phyloP scores from a whole-genome alignment of 1,284 basidiomycete genomes.

The Ganoderma resinaceum region DNA sequence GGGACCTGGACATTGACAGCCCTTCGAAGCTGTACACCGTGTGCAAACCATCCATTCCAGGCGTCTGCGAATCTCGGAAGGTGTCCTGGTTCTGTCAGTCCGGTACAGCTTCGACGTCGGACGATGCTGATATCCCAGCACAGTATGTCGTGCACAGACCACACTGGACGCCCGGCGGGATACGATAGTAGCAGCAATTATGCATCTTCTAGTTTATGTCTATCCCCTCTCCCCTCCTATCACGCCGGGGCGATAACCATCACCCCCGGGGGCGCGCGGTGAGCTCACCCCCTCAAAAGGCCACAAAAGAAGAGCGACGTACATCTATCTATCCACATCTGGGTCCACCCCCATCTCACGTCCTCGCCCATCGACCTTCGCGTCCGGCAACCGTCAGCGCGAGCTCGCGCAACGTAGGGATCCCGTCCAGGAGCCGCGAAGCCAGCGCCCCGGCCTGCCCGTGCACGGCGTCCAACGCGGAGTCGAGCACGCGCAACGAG shows the following conservation, averaged over 20 bases:
- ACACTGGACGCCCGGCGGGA: neutral
- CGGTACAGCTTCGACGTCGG: constrained; percentile 4
- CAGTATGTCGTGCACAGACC: neutral
- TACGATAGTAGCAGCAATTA: neutral
- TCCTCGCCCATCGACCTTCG: neutral
- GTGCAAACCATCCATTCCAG: neutral
- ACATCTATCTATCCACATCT: neutral
- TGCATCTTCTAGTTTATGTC: neutral
- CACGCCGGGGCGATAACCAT: neutral
- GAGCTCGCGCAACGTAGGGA: constrained; percentile 7
- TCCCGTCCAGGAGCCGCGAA: neutral
- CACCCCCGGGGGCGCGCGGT: neutral
- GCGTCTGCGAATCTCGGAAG: constrained; percentile 1
- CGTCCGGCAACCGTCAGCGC: neutral
- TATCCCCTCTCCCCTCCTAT: neutral
- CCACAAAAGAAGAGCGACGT: neutral
- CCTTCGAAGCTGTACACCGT: neutral
- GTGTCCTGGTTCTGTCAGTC: neutral
- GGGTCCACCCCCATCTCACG: neutral
- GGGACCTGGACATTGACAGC: neutral
- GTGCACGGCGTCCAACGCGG: constrained; percentile 9
- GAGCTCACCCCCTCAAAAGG: neutral
- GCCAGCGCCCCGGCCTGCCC: neutral
- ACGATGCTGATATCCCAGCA: neutral
- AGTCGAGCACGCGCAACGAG: constrained; percentile 12